These are phyloP conservation scores for Fragilaria radians DNA, from an alignment of 108 stramenopile genomes.

Conservation along the genomic window DNA sequence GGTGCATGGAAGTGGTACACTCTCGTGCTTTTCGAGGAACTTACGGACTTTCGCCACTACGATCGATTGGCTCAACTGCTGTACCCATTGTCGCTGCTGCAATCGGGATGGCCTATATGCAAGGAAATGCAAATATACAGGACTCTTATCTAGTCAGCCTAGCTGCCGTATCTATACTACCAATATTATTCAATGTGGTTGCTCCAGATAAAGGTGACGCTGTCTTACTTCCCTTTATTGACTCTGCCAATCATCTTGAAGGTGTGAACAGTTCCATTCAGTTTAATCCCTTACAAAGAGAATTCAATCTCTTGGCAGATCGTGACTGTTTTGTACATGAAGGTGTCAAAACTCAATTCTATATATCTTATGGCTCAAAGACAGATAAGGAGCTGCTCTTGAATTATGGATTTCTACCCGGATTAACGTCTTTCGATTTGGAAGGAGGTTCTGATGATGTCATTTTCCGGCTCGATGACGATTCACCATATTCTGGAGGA, in stretches of 20 bases:
- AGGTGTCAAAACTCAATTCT: slow-evolving; percentile 40
- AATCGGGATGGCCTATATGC: slow-evolving; percentile 14
- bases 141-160: slow-evolving; percentile 19
- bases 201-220: slow-evolving; percentile 24
- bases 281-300: slow-evolving; percentile 22
- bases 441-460: too few relatives aligned
- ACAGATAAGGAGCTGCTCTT: slow-evolving; percentile 59
- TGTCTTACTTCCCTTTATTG: slow-evolving; percentile 67
- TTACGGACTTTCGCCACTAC: slow-evolving; percentile 21
- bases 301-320: background rate
- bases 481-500: slow-evolving; percentile 80
- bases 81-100: slow-evolving; percentile 20
- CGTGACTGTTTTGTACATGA: slow-evolving; percentile 8
- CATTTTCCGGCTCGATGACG: slow-evolving; percentile 62
- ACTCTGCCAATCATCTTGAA: slow-evolving; percentile 73
- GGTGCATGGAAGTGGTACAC: slow-evolving; percentile 83
- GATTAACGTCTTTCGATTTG: too few relatives aligned
- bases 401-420: slow-evolving; percentile 73
- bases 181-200: slow-evolving; percentile 31
- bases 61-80: slow-evolving; percentile 8
- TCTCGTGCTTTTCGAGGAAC: slow-evolving; percentile 64
- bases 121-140: slow-evolving; percentile 6
- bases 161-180: slow-evolving; percentile 28
- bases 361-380: slow-evolving; percentile 60
- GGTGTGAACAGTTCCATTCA: slow-evolving; percentile 64